Conservation (phyloP, 177 flowering plant genomes). For the Vitis hybrid region DNA sequence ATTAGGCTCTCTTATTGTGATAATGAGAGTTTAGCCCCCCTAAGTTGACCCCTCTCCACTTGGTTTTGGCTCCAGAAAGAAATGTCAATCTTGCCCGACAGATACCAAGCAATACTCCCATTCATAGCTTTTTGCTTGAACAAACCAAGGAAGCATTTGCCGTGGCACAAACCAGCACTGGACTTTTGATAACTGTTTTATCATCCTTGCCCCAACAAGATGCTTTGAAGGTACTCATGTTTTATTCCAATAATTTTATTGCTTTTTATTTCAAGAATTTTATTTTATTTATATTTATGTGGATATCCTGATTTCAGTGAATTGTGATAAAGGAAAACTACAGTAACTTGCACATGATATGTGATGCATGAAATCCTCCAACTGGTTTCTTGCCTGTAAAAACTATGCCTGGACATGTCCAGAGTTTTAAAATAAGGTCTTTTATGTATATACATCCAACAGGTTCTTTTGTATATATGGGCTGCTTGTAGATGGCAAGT, state of each 20-base stretch:
- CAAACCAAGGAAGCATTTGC: conserved; percentile 95
- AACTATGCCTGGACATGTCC: too few species aligned
- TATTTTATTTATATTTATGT: background rate
- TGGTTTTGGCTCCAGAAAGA: conserved; percentile 51
- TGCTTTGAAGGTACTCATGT: conserved; percentile 59
- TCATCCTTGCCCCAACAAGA: conserved; percentile 94
- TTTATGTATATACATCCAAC: too few species aligned
- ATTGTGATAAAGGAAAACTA: too few species aligned
- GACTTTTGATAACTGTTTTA: conserved; percentile 84
- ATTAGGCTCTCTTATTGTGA: conserved; percentile 91
- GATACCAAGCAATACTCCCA: conserved; percentile 41
- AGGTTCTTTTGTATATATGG: too few species aligned
- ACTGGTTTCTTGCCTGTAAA: too few species aligned
- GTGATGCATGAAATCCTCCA: too few species aligned
- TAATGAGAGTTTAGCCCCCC: conserved; percentile 88
- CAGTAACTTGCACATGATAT: too few species aligned
- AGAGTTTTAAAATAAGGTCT: too few species aligned
- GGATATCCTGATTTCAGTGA: background rate
- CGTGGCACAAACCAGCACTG: conserved; percentile 87
- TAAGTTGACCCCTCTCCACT: conserved; percentile 80
- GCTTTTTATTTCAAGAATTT: too few species aligned
- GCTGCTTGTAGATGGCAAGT: too few species aligned
- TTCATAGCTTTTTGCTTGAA: conserved; percentile 58
- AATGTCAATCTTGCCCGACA: conserved; percentile 38
- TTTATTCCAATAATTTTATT: background rate